Percentiles rank a stretch among this genome's conserved stretches.
phyloP scores from a whole-genome alignment of 140 eudicot genomes.

The Stevia rebaudiana region DNA sequence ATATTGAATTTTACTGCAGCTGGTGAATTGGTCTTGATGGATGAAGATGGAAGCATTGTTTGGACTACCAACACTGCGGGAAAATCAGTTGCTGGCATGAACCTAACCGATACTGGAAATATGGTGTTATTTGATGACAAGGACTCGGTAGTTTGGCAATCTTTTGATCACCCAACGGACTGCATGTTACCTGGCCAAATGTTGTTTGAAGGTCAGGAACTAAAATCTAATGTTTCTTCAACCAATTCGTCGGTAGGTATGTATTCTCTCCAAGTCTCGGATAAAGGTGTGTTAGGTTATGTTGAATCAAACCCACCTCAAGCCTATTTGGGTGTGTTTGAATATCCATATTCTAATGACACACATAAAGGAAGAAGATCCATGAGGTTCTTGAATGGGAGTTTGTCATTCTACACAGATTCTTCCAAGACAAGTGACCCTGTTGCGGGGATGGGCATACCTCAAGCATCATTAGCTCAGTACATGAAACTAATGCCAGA shows the following conservation, averaged over 20 bases:
- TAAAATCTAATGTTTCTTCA: neutral
- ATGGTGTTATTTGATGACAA: neutral
- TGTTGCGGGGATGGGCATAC: neutral
- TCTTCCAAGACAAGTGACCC: neutral
- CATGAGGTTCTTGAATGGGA: neutral
- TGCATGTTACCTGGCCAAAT: neutral
- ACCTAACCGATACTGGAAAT: slow-evolving; percentile 2
- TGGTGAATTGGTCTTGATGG: neutral
- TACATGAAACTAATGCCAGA: neutral
- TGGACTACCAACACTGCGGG: slow-evolving; percentile 13
- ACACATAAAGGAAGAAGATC: neutral
- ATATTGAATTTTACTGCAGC: neutral
- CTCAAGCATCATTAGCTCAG: neutral
- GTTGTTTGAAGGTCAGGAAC: neutral
- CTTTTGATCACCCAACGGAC: neutral
- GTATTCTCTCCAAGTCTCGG: neutral
- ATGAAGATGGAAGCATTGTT: slow-evolving; percentile 6
- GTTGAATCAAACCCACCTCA: neutral
- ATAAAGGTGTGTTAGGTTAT: neutral
- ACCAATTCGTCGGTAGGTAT: neutral
- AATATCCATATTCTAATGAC: neutral
- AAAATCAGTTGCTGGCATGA: slow-evolving; percentile 3
- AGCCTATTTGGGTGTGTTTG: neutral
- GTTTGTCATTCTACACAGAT: neutral
- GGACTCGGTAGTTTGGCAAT: neutral